phyloP scores from a whole-genome alignment of 176 grass and related monocot genomes.

The Musa acuminata region DNA sequence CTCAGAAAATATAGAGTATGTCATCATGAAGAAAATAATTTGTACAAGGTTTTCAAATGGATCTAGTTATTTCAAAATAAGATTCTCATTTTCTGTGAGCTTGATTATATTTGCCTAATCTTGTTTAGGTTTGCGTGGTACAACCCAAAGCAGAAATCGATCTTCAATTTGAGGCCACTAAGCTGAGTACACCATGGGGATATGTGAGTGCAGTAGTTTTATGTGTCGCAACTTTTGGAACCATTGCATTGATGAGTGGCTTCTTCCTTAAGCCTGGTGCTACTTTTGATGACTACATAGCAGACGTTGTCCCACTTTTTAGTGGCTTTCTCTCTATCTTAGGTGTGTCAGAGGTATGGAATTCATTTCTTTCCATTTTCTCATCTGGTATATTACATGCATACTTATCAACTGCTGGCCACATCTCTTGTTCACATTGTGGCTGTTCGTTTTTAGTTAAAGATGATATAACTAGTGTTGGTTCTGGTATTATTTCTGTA shows the following conservation, averaged over 20 bases:
- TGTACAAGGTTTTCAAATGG: background rate
- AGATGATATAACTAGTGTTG: background rate
- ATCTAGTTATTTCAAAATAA: background rate
- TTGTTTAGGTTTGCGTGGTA: constrained; percentile 64
- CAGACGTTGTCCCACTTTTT: constrained; percentile 84
- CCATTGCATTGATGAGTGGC: constrained; percentile 75
- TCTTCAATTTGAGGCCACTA: constrained; percentile 73
- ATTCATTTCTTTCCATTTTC: background rate
- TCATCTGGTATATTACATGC: background rate
- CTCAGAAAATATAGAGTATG: no score
- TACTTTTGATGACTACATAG: constrained; percentile 72
- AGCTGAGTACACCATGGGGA: constrained; percentile 72
- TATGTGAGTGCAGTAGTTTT: constrained; percentile 55
- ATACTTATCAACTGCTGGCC: background rate
- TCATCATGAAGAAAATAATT: background rate
- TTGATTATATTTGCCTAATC: background rate
- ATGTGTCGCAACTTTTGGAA: constrained; percentile 82
- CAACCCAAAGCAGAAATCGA: constrained; percentile 96
- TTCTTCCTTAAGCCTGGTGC: constrained; percentile 94
- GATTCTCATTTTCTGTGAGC: background rate
- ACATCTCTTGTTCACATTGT: background rate
- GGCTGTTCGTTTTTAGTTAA: background rate
- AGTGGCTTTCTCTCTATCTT: constrained; percentile 75
- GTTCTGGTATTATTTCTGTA: background rate
- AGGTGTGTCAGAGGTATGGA: constrained; percentile 77